Evolutionary conservation across 2,329 filamentous ascomycete species (phyloP).

Genomic region (Epichloe sibirici): DNA sequence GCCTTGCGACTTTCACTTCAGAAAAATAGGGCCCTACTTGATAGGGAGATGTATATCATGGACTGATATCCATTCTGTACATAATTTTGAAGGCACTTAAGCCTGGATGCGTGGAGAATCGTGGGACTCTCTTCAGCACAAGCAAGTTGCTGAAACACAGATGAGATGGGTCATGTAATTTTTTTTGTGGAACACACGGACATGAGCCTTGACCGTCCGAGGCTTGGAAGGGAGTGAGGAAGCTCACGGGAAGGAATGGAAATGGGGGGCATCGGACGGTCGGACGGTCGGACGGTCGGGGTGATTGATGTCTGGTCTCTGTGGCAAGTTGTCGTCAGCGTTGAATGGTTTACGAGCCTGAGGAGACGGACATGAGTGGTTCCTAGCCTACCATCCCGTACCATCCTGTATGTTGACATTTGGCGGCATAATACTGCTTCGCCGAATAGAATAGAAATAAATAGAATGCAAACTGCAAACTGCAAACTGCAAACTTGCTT

Average conservation of each 20-base stretch:
- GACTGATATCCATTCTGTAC: background rate
- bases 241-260: background rate
- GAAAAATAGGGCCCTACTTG: background rate
- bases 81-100: background rate
- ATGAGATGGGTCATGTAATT: background rate
- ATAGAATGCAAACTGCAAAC: too few relatives aligned
- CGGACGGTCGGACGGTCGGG: background rate
- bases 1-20: background rate
- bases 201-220: background rate
- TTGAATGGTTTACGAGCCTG: too few relatives aligned
- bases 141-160: background rate
- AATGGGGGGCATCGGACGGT: background rate
- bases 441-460: too few relatives aligned
- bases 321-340: too few relatives aligned
- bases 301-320: too few relatives aligned
- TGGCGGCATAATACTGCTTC: too few relatives aligned
- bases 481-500: too few relatives aligned
- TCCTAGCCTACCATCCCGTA: too few relatives aligned
- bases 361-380: too few relatives aligned
- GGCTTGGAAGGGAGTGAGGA: background rate
- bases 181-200: background rate
- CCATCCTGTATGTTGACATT: too few relatives aligned
- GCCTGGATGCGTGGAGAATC: background rate
- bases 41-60: background rate
- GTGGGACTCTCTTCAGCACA: background rate